phyloP scores from a whole-genome alignment of 2,329 filamentous ascomycete genomes.

The Pseudocercospora crystallina region DNA sequence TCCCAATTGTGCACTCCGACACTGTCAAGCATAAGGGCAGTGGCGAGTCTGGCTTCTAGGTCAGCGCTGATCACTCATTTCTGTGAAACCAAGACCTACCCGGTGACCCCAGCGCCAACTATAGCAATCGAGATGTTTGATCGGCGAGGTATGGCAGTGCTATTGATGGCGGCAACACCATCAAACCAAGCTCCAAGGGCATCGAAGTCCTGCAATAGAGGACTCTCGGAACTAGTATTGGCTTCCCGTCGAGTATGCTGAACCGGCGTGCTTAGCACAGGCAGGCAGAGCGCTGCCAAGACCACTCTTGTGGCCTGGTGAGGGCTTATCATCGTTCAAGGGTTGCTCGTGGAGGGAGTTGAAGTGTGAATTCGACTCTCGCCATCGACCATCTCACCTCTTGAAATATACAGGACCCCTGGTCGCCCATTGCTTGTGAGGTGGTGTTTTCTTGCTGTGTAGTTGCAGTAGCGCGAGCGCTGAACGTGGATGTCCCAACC shows the following conservation, averaged over 20 bases:
- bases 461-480: no score
- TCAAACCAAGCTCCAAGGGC: constrained; percentile 63
- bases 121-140: constrained; percentile 51
- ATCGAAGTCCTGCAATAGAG: constrained; percentile 31
- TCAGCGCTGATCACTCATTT: background rate
- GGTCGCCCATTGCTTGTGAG: no score
- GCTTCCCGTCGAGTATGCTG: background rate
- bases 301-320: no score
- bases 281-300: background rate
- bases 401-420: no score
- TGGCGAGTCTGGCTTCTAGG: constrained; percentile 50
- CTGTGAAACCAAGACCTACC: no score
- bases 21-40: constrained; percentile 48
- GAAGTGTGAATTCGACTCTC: no score
- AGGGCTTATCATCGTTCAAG: no score
- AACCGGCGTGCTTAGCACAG: background rate
- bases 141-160: background rate
- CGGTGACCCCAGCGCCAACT: constrained; percentile 63
- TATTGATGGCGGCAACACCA: constrained; percentile 49
- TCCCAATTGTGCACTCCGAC: constrained; percentile 59
- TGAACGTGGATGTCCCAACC: no score
- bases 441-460: no score
- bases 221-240: background rate
- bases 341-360: no score
- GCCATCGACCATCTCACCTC: no score